phyloP scores from a whole-genome alignment of 2,329 filamentous ascomycete genomes.

The Fusarium torulosum region DNA sequence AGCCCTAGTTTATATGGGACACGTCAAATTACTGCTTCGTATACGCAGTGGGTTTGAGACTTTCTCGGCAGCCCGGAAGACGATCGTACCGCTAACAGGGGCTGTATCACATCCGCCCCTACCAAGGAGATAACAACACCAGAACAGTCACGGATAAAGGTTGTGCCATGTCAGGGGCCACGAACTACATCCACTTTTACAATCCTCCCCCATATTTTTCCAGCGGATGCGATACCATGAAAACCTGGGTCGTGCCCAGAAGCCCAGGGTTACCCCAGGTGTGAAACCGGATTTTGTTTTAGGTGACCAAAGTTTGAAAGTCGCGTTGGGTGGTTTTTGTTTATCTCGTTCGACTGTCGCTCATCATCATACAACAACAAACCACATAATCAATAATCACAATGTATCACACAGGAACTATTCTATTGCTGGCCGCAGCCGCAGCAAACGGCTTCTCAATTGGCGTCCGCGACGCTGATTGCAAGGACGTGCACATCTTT shows the following conservation, averaged over 20 bases:
- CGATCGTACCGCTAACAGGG: background rate
- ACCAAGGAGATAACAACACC: background rate
- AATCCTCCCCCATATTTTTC: background rate
- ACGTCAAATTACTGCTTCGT: background rate
- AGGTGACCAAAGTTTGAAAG: background rate
- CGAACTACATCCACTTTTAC: background rate
- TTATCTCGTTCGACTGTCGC: background rate
- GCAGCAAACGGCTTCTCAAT: constrained; percentile 2
- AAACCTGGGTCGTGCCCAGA: background rate
- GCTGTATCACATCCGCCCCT: background rate
- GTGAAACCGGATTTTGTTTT: background rate
- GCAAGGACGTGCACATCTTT: constrained; percentile 25
- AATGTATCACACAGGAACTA: constrained; percentile 8
- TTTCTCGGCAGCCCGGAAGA: background rate
- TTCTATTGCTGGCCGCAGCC: constrained; percentile 1
- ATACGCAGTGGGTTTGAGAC: background rate
- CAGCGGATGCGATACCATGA: background rate
- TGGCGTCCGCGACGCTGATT: constrained; percentile 8
- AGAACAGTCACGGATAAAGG: background rate
- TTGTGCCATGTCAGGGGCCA: background rate
- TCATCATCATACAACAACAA: background rate
- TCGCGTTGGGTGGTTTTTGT: background rate
- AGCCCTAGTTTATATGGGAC: background rate
- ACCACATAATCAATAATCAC: background rate
- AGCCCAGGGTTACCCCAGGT: background rate